Conservation (phyloP, 768 basidiomycete genomes). For the Macrolepiota dolichaula region DNA sequence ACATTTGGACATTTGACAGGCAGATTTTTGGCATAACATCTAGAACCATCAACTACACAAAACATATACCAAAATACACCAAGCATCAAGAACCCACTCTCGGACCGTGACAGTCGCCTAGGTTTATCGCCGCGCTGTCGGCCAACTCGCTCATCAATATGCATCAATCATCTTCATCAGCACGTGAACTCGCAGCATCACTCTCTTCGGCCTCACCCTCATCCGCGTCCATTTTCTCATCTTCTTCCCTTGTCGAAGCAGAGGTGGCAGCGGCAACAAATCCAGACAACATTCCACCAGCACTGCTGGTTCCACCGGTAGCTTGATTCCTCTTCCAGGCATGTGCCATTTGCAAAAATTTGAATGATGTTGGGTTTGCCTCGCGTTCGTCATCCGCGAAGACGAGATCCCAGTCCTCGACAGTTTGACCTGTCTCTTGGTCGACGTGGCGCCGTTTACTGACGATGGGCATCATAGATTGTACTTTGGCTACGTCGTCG, state of each 20-base stretch:
- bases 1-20: not conserved
- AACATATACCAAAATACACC: too few relatives aligned
- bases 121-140: not conserved
- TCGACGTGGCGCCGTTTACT: conserved; percentile 83
- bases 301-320: conserved; percentile 24
- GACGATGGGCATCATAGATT: conserved; percentile 91
- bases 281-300: conserved; percentile 36
- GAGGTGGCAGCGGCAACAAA: conserved; percentile 40
- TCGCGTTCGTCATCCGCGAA: conserved; percentile 97
- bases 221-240: not conserved
- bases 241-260: not conserved
- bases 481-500: conserved; percentile 76
- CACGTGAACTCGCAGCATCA: conserved; percentile 56
- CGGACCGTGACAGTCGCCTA: too few relatives aligned
- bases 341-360: conserved; percentile 94
- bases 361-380: conserved; percentile 90
- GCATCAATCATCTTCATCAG: conserved; percentile 23
- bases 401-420: conserved; percentile 94
- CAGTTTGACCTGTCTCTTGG: conserved; percentile 77
- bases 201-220: conserved; percentile 24
- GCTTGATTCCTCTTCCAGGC: conserved; percentile 58
- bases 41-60: not conserved
- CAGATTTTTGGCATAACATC: not conserved
- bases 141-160: conserved; percentile 7
- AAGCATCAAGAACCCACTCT: too few relatives aligned